Percentiles rank a stretch among this genome's conserved stretches.
Conservation (phyloP, 2,329 filamentous ascomycete species). For the Furcasterigmium sp. region DNA sequence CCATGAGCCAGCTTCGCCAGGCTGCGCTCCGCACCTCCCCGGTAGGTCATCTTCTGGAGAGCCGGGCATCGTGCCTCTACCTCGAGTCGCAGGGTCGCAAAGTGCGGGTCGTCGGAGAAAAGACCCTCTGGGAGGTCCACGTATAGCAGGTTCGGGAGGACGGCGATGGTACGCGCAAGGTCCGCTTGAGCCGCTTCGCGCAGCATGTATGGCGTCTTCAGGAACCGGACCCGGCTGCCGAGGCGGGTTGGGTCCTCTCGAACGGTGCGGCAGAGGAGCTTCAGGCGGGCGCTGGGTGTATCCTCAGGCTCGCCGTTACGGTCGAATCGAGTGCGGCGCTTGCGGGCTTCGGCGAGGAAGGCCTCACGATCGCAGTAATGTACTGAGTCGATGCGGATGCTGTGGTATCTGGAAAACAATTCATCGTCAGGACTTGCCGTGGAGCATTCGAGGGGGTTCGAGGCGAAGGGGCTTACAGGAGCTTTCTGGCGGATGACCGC, state of each 20-base stretch:
- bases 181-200: constrained; percentile 81
- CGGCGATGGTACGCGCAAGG: constrained; percentile 78
- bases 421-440: no score
- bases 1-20: constrained; percentile 64
- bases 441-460: neutral
- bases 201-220: constrained; percentile 94
- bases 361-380: constrained; percentile 92
- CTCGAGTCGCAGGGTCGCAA: constrained; percentile 73
- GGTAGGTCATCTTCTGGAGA: constrained; percentile 85
- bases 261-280: constrained; percentile 75
- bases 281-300: constrained; percentile 68
- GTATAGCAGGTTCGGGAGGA: constrained; percentile 79
- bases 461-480: constrained; percentile 51
- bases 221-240: constrained; percentile 65
- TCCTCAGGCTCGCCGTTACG: constrained; percentile 78
- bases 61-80: constrained; percentile 78
- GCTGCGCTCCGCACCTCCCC: constrained; percentile 69
- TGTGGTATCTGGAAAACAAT: constrained; percentile 61
- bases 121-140: constrained; percentile 88
- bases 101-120: constrained; percentile 73
- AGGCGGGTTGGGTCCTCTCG: constrained; percentile 68
- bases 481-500: constrained; percentile 45
- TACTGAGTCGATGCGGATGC: constrained; percentile 87
- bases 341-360: constrained; percentile 72
- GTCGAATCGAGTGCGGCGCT: constrained; percentile 66